These are phyloP conservation scores for Marasmius sp. DNA, from an alignment of 1,284 basidiomycete species.

Conservation along the genomic window DNA sequence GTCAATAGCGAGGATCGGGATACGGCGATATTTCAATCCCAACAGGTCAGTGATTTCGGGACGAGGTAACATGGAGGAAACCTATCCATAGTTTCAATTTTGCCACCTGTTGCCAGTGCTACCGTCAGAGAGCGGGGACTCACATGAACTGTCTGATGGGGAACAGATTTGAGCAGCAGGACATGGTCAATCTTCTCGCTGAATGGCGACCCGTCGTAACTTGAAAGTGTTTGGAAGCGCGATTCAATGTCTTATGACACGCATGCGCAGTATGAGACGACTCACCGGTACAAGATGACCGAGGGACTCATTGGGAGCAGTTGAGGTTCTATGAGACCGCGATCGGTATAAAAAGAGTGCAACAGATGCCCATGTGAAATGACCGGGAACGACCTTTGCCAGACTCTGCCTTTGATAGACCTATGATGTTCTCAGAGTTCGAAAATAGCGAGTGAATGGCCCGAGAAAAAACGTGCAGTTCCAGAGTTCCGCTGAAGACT, in stretches of 20 bases:
- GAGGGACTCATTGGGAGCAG: conserved; percentile 2
- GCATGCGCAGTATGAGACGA: conserved; percentile 21
- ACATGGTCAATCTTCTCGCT: conserved; percentile 53
- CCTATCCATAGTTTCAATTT: conserved; percentile 28
- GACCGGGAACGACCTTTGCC: too few species aligned
- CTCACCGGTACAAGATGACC: conserved; percentile 43
- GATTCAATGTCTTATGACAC: background rate
- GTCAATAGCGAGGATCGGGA: conserved; percentile 57
- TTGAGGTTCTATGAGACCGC: too few species aligned
- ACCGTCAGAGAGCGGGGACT: conserved; percentile 11
- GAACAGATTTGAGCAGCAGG: conserved; percentile 47
- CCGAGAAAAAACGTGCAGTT: too few species aligned
- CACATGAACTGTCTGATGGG: conserved; percentile 48
- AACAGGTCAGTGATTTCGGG: conserved; percentile 51
- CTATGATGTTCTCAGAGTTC: too few species aligned
- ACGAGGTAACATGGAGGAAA: conserved; percentile 48
- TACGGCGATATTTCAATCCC: conserved; percentile 52
- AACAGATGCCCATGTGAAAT: background rate
- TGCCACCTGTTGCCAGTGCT: background rate
- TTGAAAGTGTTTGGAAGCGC: conserved; percentile 17
- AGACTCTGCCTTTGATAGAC: too few species aligned
- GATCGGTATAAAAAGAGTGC: too few species aligned
- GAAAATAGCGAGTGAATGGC: too few species aligned
- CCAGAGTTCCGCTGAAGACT: too few species aligned
- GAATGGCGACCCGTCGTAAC: conserved; percentile 54